A percentile compares a stretch with the other conserved stretches of the same genome.
These are phyloP conservation scores for Pseudogymnoascus sp. DNA, from an alignment of 2,329 filamentous ascomycete species.

Conservation along the genomic window DNA sequence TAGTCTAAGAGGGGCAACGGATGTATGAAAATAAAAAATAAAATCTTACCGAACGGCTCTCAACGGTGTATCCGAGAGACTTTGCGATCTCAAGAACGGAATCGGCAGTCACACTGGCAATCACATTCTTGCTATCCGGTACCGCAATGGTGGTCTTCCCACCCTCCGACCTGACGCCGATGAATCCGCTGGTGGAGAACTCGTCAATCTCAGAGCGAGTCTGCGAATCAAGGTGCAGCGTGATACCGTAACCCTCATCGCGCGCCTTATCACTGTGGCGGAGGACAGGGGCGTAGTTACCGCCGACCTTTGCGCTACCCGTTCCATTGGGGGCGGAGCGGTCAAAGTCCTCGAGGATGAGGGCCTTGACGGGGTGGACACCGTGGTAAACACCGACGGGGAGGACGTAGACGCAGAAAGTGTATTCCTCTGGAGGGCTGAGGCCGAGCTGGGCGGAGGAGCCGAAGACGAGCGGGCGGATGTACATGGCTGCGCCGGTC, in stretches of 20 bases:
- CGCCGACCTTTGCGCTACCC: conserved; percentile 86
- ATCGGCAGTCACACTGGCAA: conserved; percentile 76
- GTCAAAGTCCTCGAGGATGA: conserved; percentile 90
- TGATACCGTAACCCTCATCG: conserved; percentile 80
- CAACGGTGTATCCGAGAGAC: conserved; percentile 76
- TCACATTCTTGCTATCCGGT: conserved; percentile 81
- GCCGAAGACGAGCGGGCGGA: conserved; percentile 82
- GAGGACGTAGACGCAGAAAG: conserved; percentile 80
- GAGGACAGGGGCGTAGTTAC: conserved; percentile 91
- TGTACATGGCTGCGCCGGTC: conserved; percentile 86
- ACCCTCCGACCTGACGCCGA: conserved; percentile 59
- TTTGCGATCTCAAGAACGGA: conserved; percentile 68
- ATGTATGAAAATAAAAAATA: not conserved
- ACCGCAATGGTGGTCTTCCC: conserved; percentile 64
- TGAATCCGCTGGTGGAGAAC: conserved; percentile 90
- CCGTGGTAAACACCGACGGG: conserved; percentile 95
- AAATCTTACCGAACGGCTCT: conserved; percentile 56
- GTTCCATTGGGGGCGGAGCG: conserved; percentile 86
- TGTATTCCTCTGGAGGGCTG: conserved; percentile 83
- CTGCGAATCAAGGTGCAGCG: conserved; percentile 82
- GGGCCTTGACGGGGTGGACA: conserved; percentile 72
- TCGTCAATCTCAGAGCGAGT: conserved; percentile 83
- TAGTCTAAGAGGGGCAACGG: not conserved
- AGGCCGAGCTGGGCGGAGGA: conserved; percentile 80
- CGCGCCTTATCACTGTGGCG: conserved; percentile 77